Percentiles rank a stretch among this genome's conserved stretches.
Conservation (phyloP, 2,329 filamentous ascomycete species). For the Geosmithia putterillii region DNA sequence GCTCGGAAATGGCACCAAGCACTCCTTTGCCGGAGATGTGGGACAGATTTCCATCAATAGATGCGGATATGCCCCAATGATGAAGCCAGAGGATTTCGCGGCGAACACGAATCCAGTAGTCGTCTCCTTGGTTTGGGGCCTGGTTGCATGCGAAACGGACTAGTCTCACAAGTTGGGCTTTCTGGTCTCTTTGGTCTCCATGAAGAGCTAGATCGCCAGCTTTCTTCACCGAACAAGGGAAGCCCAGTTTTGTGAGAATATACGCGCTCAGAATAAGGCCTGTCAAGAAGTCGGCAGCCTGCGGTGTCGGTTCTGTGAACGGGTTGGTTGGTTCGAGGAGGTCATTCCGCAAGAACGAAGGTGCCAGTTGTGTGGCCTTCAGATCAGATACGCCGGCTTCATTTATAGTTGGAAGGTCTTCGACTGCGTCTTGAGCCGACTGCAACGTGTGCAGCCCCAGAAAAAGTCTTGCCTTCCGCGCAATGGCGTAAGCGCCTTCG, state of each 20-base stretch:
- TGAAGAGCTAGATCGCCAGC: slow-evolving; percentile 53
- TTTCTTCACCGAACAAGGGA: slow-evolving; percentile 35
- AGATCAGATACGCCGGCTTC: slow-evolving; percentile 10
- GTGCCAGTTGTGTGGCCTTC: slow-evolving; percentile 10
- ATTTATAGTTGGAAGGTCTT: slow-evolving; percentile 27
- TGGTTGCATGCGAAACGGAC: slow-evolving; percentile 38
- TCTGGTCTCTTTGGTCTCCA: slow-evolving; percentile 52
- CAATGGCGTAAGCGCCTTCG: slow-evolving; percentile 45
- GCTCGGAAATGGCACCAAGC: slow-evolving; percentile 45
- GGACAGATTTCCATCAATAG: slow-evolving; percentile 7
- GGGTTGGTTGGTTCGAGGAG: slow-evolving; percentile 48
- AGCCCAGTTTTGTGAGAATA: slow-evolving; percentile 38
- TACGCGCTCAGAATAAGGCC: slow-evolving; percentile 50
- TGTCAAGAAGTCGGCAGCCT: slow-evolving; percentile 47
- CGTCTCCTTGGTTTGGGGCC: slow-evolving; percentile 46
- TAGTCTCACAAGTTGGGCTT: slow-evolving; percentile 43
- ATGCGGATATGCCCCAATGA: slow-evolving; percentile 52
- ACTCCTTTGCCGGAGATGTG: slow-evolving; percentile 29
- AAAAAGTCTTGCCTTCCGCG: slow-evolving; percentile 40
- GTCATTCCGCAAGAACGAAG: slow-evolving; percentile 21
- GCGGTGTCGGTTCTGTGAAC: slow-evolving; percentile 47
- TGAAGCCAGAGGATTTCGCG: slow-evolving; percentile 62
- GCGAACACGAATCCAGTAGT: slow-evolving; percentile 48
- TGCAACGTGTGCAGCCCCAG: slow-evolving; percentile 47
- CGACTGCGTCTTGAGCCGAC: slow-evolving; percentile 33